Percentiles rank a stretch among this genome's conserved stretches.
Evolutionary conservation across 1,139 yeast species (phyloP).

Genomic region (Sugiyamaella castrensis): DNA sequence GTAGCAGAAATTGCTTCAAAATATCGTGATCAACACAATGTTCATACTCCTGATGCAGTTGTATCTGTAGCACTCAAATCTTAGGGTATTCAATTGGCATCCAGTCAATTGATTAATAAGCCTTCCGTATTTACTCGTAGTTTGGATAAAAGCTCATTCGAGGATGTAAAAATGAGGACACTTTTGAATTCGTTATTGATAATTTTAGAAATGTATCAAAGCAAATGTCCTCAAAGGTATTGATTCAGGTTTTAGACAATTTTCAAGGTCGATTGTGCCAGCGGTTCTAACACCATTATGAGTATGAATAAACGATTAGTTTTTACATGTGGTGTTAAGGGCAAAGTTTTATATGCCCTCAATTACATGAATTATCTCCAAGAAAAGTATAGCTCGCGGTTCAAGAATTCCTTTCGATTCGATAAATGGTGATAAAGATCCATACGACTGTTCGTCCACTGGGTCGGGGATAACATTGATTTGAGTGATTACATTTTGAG

Average conservation of each 20-base stretch:
- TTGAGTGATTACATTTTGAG: slow-evolving; percentile 8
- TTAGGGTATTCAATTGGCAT: slow-evolving; percentile 1
- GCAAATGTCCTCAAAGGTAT: slow-evolving; percentile 7
- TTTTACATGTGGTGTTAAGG: slow-evolving; percentile 5
- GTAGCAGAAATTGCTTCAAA: slow-evolving; percentile 6
- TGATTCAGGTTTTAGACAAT: slow-evolving; percentile 14
- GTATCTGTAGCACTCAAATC: slow-evolving; percentile 10
- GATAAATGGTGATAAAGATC: slow-evolving; percentile 2
- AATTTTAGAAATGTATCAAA: slow-evolving; percentile 2
- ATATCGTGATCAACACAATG: slow-evolving; percentile 4
- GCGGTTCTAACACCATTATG: no score
- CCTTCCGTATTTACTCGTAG: slow-evolving; percentile 12
- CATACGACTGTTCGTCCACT: slow-evolving; percentile 14
- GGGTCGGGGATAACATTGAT: slow-evolving; percentile 15
- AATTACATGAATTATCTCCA: neutral
- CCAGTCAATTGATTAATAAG: neutral
- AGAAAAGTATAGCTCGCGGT: slow-evolving; percentile 12
- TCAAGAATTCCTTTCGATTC: slow-evolving; percentile 11
- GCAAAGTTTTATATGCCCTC: neutral
- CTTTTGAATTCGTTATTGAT: neutral
- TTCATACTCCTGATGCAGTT: slow-evolving; percentile 6
- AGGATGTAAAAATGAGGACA: slow-evolving; percentile 5
- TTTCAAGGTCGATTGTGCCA: slow-evolving; percentile 6
- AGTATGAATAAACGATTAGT: slow-evolving; percentile 7
- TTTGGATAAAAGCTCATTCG: slow-evolving; percentile 14